Evolutionary conservation across 2,329 filamentous ascomycete genomes (phyloP), one percentile per base, ranked within the genome.

Genomic region (Davidsoniella neocaledoniae): DNA sequence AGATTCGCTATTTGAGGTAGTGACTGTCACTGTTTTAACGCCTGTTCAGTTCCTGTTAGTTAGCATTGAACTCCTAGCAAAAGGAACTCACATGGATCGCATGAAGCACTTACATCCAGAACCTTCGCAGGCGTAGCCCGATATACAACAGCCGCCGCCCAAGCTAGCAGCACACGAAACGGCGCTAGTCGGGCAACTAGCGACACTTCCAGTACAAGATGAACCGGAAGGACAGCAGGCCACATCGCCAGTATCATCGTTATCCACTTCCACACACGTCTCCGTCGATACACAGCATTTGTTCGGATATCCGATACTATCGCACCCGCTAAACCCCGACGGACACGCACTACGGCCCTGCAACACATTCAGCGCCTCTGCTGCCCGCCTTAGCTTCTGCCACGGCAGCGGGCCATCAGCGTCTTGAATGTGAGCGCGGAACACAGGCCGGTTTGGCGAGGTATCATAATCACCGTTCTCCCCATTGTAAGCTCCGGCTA

Each of bases 131-230:
- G 74, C 68, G 58, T 77, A 87, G 4, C 81, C 82, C 0, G 77
- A 69, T 9, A 87, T 77, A 60, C 84, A 90, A 59, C 84, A 90
- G 2, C 83, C 84, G 12, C 83, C 83, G 2, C 83, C 83, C 0
- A 79, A 61, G 33, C 72, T 71, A 6, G 74, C 69, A 0, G 78
- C 69, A 59, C 84, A 90, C 45, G 75, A 74, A 9, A 74, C 73
- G 53, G 82, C 78, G 39, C 73, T 79, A 3, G 68, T 65, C 2
- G 69, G 68, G 55, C 84, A 88, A n/a, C 60, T 60, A 0, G 71
- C 73, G 5, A 88, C 76, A 1, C 66, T 65, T 8, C 81, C 80
- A 3, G 71, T 72, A 61, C 84, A 90, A 5, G 62, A 72, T 41
- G 68, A 65, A 3, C 82, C 83, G 36, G 67, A 59, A 0, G 81